A percentile compares a stretch with the other conserved stretches of the same genome.
phyloP scores from a whole-genome alignment of 1,284 basidiomycete species.

The Naganishia cerealis region DNA sequence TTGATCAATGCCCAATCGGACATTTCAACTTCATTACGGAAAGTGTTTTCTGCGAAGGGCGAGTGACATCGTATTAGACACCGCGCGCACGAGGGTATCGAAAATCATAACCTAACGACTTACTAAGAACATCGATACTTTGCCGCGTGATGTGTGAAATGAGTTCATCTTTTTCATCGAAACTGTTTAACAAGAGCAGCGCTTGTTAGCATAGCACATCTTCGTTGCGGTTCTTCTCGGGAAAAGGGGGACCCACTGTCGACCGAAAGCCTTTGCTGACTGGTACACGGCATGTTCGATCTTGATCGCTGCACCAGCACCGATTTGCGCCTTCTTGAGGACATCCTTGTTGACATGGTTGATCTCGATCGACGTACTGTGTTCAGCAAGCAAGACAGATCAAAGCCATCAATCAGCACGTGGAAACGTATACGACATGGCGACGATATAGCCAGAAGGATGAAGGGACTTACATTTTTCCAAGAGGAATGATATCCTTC shows the following conservation, averaged over 20 bases:
- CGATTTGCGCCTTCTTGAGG: conserved; percentile 88
- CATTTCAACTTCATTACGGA: conserved; percentile 83
- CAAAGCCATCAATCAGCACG: neutral
- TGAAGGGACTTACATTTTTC: conserved; percentile 78
- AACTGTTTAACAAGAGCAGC: conserved; percentile 51
- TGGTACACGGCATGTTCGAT: conserved; percentile 97
- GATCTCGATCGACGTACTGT: conserved; percentile 87
- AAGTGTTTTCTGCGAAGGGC: conserved; percentile 65
- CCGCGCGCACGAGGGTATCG: neutral
- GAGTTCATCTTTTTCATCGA: conserved; percentile 94
- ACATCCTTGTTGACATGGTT: conserved; percentile 82
- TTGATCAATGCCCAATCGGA: conserved; percentile 96
- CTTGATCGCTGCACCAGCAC: conserved; percentile 95
- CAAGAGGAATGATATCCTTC: conserved; percentile 85
- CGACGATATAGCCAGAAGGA: neutral
- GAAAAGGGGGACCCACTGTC: conserved; percentile 46
- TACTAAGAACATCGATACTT: conserved; percentile 90
- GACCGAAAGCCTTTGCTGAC: conserved; percentile 86
- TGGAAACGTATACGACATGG: conserved; percentile 2
- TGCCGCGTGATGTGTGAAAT: conserved; percentile 85
- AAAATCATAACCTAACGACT: conserved; percentile 32
- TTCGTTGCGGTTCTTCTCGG: neutral
- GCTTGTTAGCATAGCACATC: neutral
- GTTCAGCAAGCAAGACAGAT: neutral
- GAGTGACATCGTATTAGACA: conserved; percentile 25